Conservation (phyloP, 805 yeast species). For the Lipomyces japonicus region DNA sequence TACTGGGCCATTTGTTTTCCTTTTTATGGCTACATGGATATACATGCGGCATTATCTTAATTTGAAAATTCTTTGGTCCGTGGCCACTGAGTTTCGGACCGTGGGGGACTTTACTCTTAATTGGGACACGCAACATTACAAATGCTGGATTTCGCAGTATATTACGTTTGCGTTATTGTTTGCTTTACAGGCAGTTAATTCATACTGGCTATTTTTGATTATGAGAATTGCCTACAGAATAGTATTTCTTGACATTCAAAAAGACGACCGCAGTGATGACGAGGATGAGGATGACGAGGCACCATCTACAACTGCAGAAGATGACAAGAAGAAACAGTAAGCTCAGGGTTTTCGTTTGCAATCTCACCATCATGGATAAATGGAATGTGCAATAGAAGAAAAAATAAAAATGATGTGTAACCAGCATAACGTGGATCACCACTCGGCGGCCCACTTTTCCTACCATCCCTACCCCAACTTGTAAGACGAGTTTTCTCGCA, state of each 20-base stretch:
- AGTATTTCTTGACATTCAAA: constrained; percentile 54
- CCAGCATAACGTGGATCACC: too few species aligned
- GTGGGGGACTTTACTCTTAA: constrained; percentile 78
- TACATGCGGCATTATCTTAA: constrained; percentile 87
- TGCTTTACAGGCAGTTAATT: constrained; percentile 79
- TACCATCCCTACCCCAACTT: too few species aligned
- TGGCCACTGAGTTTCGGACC: constrained; percentile 73
- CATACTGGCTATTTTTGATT: constrained; percentile 83
- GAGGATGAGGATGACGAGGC: constrained; percentile 67
- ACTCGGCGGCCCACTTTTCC: too few species aligned
- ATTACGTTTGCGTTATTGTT: constrained; percentile 75
- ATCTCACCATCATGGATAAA: background rate
- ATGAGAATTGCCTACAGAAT: constrained; percentile 70
- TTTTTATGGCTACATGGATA: constrained; percentile 73
- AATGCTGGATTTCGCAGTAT: constrained; percentile 92
- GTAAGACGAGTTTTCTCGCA: too few species aligned
- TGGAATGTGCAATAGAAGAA: background rate
- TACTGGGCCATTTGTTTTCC: constrained; percentile 61
- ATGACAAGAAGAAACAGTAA: constrained; percentile 6
- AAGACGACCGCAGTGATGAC: constrained; percentile 84
- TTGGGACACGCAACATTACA: constrained; percentile 89
- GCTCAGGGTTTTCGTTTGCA: background rate
- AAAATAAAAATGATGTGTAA: too few species aligned
- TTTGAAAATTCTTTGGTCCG: constrained; percentile 74
- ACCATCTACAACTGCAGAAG: too few species aligned